These are phyloP conservation scores for Penicillium malachiteum DNA, from an alignment of 495 filamentous ascomycete species.

Conservation along the genomic window DNA sequence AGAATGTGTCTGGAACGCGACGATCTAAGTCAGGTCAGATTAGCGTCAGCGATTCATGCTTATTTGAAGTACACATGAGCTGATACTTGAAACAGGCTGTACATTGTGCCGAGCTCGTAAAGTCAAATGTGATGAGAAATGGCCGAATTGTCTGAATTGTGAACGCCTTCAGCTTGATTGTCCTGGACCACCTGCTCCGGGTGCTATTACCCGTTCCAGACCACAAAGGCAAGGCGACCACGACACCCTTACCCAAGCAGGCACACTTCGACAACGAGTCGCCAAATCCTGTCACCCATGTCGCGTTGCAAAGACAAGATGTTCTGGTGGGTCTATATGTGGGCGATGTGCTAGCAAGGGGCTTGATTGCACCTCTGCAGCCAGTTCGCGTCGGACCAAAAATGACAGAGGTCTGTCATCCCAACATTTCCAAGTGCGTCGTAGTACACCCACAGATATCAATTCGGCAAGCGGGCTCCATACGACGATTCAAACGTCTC, in stretches of 20 bases:
- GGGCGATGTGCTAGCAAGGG: conserved; percentile 17
- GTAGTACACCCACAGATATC: no score
- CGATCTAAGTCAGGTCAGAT: conserved; percentile 21
- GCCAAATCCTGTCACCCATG: conserved; percentile 24
- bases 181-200: conserved; percentile 15
- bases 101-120: conserved; percentile 21
- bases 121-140: conserved; percentile 23
- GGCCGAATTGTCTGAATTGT: conserved; percentile 18
- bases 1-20: conserved; percentile 1
- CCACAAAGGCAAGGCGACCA: neutral
- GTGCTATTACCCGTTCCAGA: neutral
- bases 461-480: no score
- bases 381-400: neutral
- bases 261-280: conserved; percentile 19
- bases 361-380: conserved; percentile 16
- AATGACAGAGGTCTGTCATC: neutral
- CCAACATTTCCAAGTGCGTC: neutral
- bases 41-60: neutral
- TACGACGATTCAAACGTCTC: no score
- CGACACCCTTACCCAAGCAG: conserved; percentile 18
- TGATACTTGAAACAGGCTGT: conserved; percentile 13
- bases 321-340: conserved; percentile 23
- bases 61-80: neutral
- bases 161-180: conserved; percentile 17
- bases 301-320: conserved; percentile 26